phyloP scores from a whole-genome alignment of 2,329 filamentous ascomycete genomes.

The Phyllosticta citrichinensis region DNA sequence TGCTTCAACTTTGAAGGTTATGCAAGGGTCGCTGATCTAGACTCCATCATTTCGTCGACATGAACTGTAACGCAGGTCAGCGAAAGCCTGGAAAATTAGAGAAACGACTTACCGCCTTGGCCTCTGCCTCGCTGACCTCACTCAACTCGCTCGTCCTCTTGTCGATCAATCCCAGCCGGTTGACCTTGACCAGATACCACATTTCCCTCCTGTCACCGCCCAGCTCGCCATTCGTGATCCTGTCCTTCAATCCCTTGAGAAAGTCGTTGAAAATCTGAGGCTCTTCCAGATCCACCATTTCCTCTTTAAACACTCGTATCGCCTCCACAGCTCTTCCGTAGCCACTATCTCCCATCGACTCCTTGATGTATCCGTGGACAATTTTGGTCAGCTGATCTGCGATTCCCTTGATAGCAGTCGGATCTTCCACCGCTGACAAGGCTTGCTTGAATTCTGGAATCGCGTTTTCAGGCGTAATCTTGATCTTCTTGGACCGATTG shows the following conservation, averaged over 20 bases:
- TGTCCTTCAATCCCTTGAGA: constrained; percentile 59
- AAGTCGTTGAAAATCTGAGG: constrained; percentile 69
- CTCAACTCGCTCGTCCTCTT: constrained; percentile 52
- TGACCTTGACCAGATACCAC: constrained; percentile 64
- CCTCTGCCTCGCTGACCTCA: constrained; percentile 59
- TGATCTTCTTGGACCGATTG: constrained; percentile 40
- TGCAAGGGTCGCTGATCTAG: neutral
- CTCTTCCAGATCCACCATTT: constrained; percentile 65
- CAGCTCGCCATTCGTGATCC: constrained; percentile 57
- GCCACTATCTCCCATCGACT: constrained; percentile 64
- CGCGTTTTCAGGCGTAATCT: constrained; percentile 60
- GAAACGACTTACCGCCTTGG: constrained; percentile 27
- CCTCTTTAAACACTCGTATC: constrained; percentile 66
- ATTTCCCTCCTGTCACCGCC: constrained; percentile 71
- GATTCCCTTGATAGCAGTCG: constrained; percentile 50
- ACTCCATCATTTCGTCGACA: neutral
- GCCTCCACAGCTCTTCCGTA: constrained; percentile 69
- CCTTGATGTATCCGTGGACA: constrained; percentile 56
- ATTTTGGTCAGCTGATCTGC: constrained; percentile 66
- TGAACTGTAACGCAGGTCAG: neutral
- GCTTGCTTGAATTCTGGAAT: constrained; percentile 86
- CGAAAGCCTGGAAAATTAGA: neutral
- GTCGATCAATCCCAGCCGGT: constrained; percentile 64
- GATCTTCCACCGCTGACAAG: constrained; percentile 44
- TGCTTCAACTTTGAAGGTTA: neutral